Evolutionary conservation across 2,329 filamentous ascomycete genomes (phyloP).

Genomic region (Magnaporthiopsis incrustans): DNA sequence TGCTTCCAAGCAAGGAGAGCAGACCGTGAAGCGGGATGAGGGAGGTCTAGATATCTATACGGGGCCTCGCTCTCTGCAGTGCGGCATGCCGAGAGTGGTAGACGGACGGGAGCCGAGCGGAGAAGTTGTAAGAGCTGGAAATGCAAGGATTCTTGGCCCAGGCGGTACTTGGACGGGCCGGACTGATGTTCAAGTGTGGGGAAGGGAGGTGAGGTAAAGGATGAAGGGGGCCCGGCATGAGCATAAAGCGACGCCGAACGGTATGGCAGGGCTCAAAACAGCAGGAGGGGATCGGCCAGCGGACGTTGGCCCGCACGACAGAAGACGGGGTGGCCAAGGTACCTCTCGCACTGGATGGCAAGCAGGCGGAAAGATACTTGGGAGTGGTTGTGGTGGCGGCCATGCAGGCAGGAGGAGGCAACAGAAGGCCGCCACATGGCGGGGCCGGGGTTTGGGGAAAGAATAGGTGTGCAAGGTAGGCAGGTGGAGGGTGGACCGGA

Average conservation of each 20-base stretch:
- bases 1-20: conserved; percentile 6
- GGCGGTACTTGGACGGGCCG: conserved; percentile 32
- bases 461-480: conserved; percentile 18
- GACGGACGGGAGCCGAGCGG: neutral
- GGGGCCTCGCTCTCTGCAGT: neutral
- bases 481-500: conserved; percentile 20
- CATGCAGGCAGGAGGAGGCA: conserved; percentile 13
- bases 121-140: conserved; percentile 11
- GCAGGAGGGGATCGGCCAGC: conserved; percentile 25
- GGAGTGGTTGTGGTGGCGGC: conserved; percentile 16
- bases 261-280: conserved; percentile 30
- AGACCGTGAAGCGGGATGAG: conserved; percentile 16
- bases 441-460: conserved; percentile 23
- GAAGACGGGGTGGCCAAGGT: conserved; percentile 2
- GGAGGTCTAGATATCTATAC: conserved; percentile 25
- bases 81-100: neutral
- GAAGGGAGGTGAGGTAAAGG: conserved; percentile 14
- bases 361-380: conserved; percentile 17
- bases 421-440: conserved; percentile 26
- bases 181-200: conserved; percentile 23
- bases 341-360: conserved; percentile 1
- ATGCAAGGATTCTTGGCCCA: conserved; percentile 16
- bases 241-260: conserved; percentile 29
- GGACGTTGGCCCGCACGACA: conserved; percentile 28
- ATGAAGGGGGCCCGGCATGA: conserved; percentile 23